Evolutionary conservation across 441 rosid genomes (phyloP), one percentile per base, ranked within the genome.

Genomic region (Croton laevigatus): DNA sequence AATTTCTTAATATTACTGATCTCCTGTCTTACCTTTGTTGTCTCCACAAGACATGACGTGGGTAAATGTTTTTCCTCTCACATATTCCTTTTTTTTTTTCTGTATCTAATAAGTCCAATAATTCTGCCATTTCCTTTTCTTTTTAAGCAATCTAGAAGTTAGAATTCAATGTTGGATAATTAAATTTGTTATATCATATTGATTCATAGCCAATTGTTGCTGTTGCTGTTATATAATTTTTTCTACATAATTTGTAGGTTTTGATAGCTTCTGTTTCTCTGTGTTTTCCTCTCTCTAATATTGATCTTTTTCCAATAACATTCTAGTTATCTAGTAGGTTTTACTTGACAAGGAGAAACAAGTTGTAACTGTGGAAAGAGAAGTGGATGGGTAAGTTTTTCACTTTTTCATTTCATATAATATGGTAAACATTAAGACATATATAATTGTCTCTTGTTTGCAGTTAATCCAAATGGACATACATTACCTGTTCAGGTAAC

Each of bases 341-440:
- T 78, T 87, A 78, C 80, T 94, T 73, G 91, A 87, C 84, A 90
- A 84, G 48, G 93, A 88, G 77, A 88, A 87, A 78, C 75, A 78
- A 62, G 78, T 76, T 62, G 99, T 86, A 36, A 92, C 84, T 0
- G 96, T 90, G 42, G 99, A 90, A 65, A 83, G 98, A 81, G 99
- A 94, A 85, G 97, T 94, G 27, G 99, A 94, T 69, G 97, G 89
- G 99, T 89, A 78, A 57, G 32, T 27, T 67, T 22, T 73, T 71
- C 8, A 52, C 11, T 9, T 51, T 71, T 6, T 19, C 12, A 4
- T 60, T n/a, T 48, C 36, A 20, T 6, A 2, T 60, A 3, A 45
- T 60, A 49, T 60, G 45, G 17, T 37, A 36, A 46, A 32, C 4
- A 62, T 49, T 52, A 14, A 44, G 2, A 20, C 22, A 67, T 75